Base-by-base conservation (phyloP, 1,284 basidiomycete species). In the Cutaneotrichosporon mucoides region DNA sequence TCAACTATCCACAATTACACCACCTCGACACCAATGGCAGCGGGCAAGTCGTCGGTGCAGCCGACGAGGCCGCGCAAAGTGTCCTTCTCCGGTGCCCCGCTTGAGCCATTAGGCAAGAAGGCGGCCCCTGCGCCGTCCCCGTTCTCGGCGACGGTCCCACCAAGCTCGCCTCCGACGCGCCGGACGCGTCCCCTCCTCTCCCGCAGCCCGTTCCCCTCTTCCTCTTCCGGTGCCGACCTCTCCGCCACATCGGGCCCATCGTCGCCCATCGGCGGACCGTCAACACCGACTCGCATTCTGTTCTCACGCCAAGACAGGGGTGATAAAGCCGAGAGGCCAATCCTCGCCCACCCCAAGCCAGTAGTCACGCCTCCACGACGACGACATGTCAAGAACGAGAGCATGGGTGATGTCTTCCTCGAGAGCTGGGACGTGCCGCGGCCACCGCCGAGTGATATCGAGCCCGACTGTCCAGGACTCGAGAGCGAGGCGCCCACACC, bases 41-140 rank as follows among this genome's bases (percentile, higher is more conserved):
- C 44, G 44, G 44, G 16, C 44, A 46, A n/a, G 7, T 33, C 44
- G 44, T 15, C 44, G 12, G 24, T 53, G 15, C 15, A 9, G 15
- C n/a, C 44, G 44, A 5, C 42, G 6, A 43, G 57, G 6, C 48
- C 58, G 42, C 58, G 58, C 13, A 38, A 59, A 43, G 58, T 59
- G 36, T 59, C 58, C 10, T 55, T 59, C 38, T 52, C 52, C 5
- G 41, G 48, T 4, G 51, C 46, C 5, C 34, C 51, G 6, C 38
- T 40, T 4, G 49, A 45, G 9, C 24, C 50, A 3, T 24, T 24
- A 24, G 24, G 24, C 24, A 24, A 24, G 24, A 24, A 24, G 24
- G 24, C 24, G 24, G 24, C 24, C 24, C 24, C 24, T 24, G 24
- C 24, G 24, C 24, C 24, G 24, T 24, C 24, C 24, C 24, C 24